Percentiles rank a stretch among this genome's conserved stretches.
Evolutionary conservation across 2,329 filamentous ascomycete species (phyloP).

Genomic region (Talaromyces sp.): DNA sequence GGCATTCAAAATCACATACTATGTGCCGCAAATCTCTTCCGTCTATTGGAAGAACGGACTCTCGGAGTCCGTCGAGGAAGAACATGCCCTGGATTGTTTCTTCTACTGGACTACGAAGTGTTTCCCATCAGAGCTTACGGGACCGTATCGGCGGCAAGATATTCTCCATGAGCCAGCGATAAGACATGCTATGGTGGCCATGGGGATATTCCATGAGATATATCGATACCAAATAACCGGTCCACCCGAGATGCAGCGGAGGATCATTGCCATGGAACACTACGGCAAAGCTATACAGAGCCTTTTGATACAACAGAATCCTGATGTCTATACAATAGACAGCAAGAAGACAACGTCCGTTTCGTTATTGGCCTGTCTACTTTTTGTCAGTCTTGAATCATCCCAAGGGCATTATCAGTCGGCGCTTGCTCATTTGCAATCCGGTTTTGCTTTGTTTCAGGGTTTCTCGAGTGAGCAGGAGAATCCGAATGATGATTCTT

Average conservation of each 20-base stretch:
- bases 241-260: background rate
- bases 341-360: background rate
- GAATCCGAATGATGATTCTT: background rate
- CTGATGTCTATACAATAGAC: background rate
- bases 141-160: constrained; percentile 3
- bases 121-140: constrained; percentile 9
- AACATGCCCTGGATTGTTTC: constrained; percentile 14
- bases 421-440: constrained; percentile 9
- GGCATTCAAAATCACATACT: constrained; percentile 14
- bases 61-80: background rate
- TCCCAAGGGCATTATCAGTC: constrained; percentile 13
- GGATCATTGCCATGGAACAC: constrained; percentile 12
- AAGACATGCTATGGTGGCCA: constrained; percentile 13
- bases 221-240: constrained; percentile 10
- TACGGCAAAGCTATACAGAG: constrained; percentile 7
- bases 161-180: constrained; percentile 14
- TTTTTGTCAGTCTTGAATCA: constrained; percentile 10
- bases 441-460: constrained; percentile 11
- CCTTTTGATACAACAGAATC: background rate
- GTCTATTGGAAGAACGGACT: background rate
- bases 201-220: constrained; percentile 13
- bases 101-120: constrained; percentile 10
- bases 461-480: background rate
- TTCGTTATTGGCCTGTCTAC: constrained; percentile 8
- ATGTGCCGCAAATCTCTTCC: background rate